These are phyloP conservation scores for Gentiana dahurica DNA, from an alignment of 257 asterid species.

Conservation along the genomic window DNA sequence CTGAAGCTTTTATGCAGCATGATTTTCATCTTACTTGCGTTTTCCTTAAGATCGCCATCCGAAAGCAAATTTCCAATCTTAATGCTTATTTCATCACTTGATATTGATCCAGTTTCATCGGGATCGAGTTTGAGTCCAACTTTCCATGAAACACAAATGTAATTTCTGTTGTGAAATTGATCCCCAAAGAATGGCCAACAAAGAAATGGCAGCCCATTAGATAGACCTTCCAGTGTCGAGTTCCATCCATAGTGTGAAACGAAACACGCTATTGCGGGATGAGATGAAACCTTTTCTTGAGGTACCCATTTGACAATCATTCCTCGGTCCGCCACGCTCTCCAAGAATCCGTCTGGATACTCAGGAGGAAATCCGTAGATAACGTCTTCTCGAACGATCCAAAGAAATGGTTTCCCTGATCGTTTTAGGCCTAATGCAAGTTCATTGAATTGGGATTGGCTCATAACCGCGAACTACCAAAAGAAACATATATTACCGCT, in stretches of 20 bases:
- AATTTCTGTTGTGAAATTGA: conserved; percentile 24
- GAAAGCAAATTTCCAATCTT: conserved; percentile 17
- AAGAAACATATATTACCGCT: conserved; percentile 36
- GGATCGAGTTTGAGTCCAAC: conserved; percentile 22
- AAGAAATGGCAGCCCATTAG: conserved; percentile 25
- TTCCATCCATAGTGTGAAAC: conserved; percentile 41
- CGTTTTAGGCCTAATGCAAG: conserved; percentile 37
- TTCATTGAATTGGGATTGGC: conserved; percentile 29
- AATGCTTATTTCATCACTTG: conserved; percentile 24
- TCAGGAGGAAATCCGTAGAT: conserved; percentile 16
- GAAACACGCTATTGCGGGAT: conserved; percentile 26
- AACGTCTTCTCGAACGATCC: conserved; percentile 31
- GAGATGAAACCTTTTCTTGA: conserved; percentile 28
- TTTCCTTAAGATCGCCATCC: conserved; percentile 14
- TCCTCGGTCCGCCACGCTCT: conserved; percentile 18
- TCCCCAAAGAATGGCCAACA: conserved; percentile 42
- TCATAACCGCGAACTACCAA: conserved; percentile 32
- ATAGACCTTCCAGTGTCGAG: conserved; percentile 27
- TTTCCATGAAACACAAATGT: conserved; percentile 32
- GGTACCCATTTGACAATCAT: conserved; percentile 37
- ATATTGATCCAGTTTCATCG: conserved; percentile 24
- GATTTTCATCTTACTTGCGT: conserved; percentile 28
- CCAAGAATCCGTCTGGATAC: conserved; percentile 27
- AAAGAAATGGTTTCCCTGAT: conserved; percentile 27
- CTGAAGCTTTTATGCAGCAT: conserved; percentile 13